Conservation (phyloP, 768 basidiomycete genomes). For the Boletus coccyginus region DNA sequence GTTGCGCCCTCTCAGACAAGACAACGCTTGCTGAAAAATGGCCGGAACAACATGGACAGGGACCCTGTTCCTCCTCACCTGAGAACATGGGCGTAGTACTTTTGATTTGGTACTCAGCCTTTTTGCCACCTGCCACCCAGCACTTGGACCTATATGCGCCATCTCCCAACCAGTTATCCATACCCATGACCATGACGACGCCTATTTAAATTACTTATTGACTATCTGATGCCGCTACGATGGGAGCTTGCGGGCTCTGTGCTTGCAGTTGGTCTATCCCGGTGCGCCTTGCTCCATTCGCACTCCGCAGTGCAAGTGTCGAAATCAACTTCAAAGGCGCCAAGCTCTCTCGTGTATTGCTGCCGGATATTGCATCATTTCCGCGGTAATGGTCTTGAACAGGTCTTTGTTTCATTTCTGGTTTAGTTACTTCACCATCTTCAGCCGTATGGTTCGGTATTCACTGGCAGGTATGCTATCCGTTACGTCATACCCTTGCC, state of each 20-base stretch:
- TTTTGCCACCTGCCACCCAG: conserved; percentile 12
- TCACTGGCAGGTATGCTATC: conserved; percentile 40
- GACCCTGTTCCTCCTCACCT: conserved; percentile 62
- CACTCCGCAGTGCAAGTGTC: neutral
- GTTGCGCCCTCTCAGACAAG: conserved; percentile 50
- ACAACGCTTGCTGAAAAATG: conserved; percentile 49
- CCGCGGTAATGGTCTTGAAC: conserved; percentile 72
- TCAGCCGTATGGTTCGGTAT: conserved; percentile 83
- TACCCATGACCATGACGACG: neutral
- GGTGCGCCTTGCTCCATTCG: conserved; percentile 36
- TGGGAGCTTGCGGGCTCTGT: conserved; percentile 62
- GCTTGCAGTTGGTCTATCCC: conserved; percentile 73
- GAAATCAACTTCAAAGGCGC: conserved; percentile 39
- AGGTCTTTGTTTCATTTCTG: conserved; percentile 88
- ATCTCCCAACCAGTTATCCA: conserved; percentile 39
- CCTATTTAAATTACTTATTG: conserved; percentile 21
- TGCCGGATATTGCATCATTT: conserved; percentile 69
- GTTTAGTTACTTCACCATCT: conserved; percentile 83
- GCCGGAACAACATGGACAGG: conserved; percentile 76
- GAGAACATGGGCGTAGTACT: conserved; percentile 58
- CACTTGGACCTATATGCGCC: conserved; percentile 67
- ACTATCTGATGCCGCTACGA: conserved; percentile 26
- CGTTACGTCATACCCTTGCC: neutral
- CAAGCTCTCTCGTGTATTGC: conserved; percentile 71
- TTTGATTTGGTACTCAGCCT: neutral